Percentiles rank a stretch among this genome's conserved stretches.
phyloP scores from a whole-genome alignment of 345 rosid genomes.

The Erysimum cheiranthoides region DNA sequence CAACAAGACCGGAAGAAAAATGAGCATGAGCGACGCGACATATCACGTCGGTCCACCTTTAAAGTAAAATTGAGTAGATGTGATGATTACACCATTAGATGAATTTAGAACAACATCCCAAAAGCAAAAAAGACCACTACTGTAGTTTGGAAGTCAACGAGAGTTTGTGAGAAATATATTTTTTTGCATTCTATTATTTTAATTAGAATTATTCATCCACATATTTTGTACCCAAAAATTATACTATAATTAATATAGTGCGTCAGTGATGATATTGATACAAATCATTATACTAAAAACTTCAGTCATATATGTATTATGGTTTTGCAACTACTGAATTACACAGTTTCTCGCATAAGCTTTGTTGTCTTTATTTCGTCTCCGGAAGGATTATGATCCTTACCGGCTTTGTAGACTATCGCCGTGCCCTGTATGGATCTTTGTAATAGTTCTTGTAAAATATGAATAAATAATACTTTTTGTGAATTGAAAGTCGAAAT shows the following conservation, averaged over 20 bases:
- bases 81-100: constrained; percentile 27
- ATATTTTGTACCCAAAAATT: background rate
- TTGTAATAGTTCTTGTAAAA: too few species aligned
- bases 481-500: background rate
- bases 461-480: too few species aligned
- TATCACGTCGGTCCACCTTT: constrained; percentile 40
- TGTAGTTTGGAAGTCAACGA: constrained; percentile 32
- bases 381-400: too few species aligned
- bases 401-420: too few species aligned
- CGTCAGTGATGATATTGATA: background rate
- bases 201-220: background rate
- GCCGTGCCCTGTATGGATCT: too few species aligned
- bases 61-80: background rate
- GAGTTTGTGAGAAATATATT: background rate
- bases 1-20: background rate
- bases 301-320: background rate
- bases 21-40: constrained; percentile 5
- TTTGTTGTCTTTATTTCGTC: too few species aligned
- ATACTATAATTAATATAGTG: too few species aligned
- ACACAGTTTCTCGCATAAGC: too few species aligned
- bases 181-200: too few species aligned
- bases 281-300: background rate
- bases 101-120: constrained; percentile 3
- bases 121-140: constrained; percentile 14
- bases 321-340: background rate